A percentile compares a stretch with the other conserved stretches of the same genome.
Conservation (phyloP, 75 land plant species). For the Selaginella moellendorffii region DNA sequence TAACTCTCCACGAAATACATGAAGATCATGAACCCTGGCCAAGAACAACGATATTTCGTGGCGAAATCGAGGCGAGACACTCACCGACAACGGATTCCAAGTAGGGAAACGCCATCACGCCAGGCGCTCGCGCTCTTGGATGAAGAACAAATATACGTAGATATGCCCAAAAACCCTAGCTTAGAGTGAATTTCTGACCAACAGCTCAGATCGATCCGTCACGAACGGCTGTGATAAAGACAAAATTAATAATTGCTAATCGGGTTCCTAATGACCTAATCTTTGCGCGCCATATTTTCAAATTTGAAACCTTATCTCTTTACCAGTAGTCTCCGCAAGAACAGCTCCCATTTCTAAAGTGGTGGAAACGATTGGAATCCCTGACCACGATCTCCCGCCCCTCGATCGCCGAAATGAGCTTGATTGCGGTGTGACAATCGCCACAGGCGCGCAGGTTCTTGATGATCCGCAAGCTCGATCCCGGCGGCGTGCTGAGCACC, state of each 20-base stretch:
- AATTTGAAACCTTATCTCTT: too few species aligned
- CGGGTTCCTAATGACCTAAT: too few species aligned
- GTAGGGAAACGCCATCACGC: constrained; percentile 41
- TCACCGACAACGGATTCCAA: constrained; percentile 51
- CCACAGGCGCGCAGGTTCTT: constrained; percentile 28
- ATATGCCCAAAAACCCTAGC: too few species aligned
- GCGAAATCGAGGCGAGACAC: not conserved
- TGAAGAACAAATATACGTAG: too few species aligned
- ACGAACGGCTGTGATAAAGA: too few species aligned
- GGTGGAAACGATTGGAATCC: constrained; percentile 37
- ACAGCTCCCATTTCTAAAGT: constrained; percentile 29
- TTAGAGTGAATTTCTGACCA: too few species aligned
- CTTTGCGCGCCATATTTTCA: too few species aligned
- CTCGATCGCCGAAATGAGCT: constrained; percentile 25
- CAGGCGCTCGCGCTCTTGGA: too few species aligned
- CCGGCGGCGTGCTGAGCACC: constrained; percentile 13
- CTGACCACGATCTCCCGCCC: constrained; percentile 32
- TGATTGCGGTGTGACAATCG: constrained; percentile 38
- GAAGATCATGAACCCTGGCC: constrained; percentile 71
- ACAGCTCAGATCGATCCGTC: too few species aligned
- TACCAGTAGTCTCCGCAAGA: constrained; percentile 34
- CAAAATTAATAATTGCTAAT: too few species aligned
- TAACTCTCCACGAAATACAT: constrained; percentile 90
- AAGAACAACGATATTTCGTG: not conserved
- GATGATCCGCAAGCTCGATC: constrained; percentile 11